These are phyloP conservation scores for Aspergillus diversus DNA, from an alignment of 495 filamentous ascomycete species.

Conservation along the genomic window DNA sequence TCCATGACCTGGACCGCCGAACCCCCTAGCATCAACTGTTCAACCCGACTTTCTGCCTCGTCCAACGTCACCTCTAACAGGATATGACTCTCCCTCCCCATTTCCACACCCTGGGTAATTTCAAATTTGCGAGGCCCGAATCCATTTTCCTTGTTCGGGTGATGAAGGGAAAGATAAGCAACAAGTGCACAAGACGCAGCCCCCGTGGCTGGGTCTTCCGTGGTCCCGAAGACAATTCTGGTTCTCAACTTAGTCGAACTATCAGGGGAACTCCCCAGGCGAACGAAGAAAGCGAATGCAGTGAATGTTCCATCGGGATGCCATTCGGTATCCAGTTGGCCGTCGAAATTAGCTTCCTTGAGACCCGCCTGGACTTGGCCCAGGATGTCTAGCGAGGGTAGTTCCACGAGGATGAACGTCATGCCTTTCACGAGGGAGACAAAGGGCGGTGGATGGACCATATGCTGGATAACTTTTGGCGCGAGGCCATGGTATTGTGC, in stretches of 20 bases:
- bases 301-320: conserved; percentile 38
- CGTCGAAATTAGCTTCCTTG: not conserved
- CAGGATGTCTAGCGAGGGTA: conserved; percentile 30
- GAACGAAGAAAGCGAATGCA: conserved; percentile 55
- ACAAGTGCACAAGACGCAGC: conserved; percentile 57
- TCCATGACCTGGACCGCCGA: not conserved
- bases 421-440: conserved; percentile 67
- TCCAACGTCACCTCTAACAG: not conserved
- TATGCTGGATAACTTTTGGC: not conserved
- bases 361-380: not conserved
- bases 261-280: conserved; percentile 23
- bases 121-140: conserved; percentile 35
- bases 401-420: conserved; percentile 57
- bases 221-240: conserved; percentile 44
- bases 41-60: not conserved
- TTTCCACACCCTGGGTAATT: conserved; percentile 67
- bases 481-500: not conserved
- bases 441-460: conserved; percentile 27
- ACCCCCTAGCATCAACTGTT: not conserved
- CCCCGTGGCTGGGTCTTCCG: conserved; percentile 67
- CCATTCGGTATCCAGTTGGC: conserved; percentile 55
- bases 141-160: conserved; percentile 43
- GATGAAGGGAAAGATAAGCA: conserved; percentile 52
- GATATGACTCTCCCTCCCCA: conserved; percentile 57
- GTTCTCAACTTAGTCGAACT: conserved; percentile 19